phyloP scores from a whole-genome alignment of 164 flowering plant genomes.

The Houttuynia cordata region DNA sequence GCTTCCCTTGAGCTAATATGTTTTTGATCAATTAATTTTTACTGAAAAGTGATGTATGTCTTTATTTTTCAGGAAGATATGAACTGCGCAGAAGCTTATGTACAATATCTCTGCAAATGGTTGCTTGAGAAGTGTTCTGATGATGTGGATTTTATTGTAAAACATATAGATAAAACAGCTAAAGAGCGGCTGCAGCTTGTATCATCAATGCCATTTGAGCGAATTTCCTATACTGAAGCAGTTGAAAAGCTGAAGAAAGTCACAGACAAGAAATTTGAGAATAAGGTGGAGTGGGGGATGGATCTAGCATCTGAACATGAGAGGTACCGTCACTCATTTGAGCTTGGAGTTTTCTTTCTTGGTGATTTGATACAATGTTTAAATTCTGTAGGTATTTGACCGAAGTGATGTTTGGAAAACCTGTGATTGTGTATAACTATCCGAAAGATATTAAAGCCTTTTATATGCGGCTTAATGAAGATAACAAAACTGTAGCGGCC shows the following conservation, averaged over 20 bases:
- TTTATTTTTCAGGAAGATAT: conserved; percentile 64
- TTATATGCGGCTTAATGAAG: conserved; percentile 94
- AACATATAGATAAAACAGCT: conserved; percentile 55
- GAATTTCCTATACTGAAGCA: conserved; percentile 76
- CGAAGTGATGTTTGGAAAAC: conserved; percentile 69
- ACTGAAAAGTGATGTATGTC: too few species aligned
- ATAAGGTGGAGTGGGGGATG: conserved; percentile 77
- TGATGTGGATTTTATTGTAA: conserved; percentile 88
- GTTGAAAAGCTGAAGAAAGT: conserved; percentile 54
- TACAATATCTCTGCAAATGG: conserved; percentile 72
- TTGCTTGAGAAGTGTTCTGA: conserved; percentile 78
- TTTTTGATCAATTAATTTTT: not conserved
- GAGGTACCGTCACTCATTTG: conserved; percentile 29
- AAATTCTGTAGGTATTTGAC: conserved; percentile 60
- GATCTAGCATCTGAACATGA: conserved; percentile 96
- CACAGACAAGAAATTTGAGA: conserved; percentile 48
- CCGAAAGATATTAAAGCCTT: conserved; percentile 92
- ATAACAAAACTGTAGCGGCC: conserved; percentile 81
- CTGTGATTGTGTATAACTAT: conserved; percentile 88
- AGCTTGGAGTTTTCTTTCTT: not conserved
- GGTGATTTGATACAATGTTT: conserved; percentile 1
- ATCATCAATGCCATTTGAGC: conserved; percentile 59
- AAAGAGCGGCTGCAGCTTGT: conserved; percentile 69
- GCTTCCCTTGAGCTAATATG: not conserved
- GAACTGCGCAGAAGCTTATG: conserved; percentile 96